Conservation (phyloP, 2,329 filamentous ascomycete species). For the Drechslera avenae region DNA sequence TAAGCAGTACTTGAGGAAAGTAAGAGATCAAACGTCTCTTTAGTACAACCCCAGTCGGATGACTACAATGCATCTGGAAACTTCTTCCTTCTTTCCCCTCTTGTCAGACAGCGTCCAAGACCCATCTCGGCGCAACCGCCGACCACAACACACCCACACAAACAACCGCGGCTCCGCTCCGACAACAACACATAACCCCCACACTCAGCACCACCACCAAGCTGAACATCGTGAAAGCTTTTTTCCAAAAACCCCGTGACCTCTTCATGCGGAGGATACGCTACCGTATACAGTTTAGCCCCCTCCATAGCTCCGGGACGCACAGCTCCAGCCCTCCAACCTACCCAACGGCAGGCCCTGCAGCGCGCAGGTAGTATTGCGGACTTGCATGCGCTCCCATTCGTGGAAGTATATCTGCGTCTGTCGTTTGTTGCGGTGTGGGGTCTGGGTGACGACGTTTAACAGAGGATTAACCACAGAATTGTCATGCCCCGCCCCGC, state of each 20-base stretch:
- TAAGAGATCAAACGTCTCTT: no score
- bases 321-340: background rate
- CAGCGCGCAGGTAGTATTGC: slow-evolving; percentile 2
- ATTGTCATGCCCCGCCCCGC: slow-evolving; percentile 9
- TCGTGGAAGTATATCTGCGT: slow-evolving; percentile 27
- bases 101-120: background rate
- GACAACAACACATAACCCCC: background rate
- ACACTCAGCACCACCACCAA: slow-evolving; percentile 26
- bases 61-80: background rate
- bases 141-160: background rate
- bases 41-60: no score
- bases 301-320: background rate
- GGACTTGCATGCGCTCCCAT: slow-evolving; percentile 23
- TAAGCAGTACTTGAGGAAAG: no score
- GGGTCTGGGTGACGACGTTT: background rate
- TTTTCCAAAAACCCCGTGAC: background rate
- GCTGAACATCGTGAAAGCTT: slow-evolving; percentile 23
- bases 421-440: slow-evolving; percentile 4
- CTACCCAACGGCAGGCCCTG: background rate
- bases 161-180: slow-evolving; percentile 8
- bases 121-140: slow-evolving; percentile 3
- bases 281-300: slow-evolving; percentile 11
- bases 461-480: slow-evolving; percentile 4
- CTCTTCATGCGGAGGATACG: slow-evolving; percentile 1
- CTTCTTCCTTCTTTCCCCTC: background rate